These are phyloP conservation scores for Fraxinus angustifolia DNA, from an alignment of 305 asterid genomes.

Conservation along the genomic window DNA sequence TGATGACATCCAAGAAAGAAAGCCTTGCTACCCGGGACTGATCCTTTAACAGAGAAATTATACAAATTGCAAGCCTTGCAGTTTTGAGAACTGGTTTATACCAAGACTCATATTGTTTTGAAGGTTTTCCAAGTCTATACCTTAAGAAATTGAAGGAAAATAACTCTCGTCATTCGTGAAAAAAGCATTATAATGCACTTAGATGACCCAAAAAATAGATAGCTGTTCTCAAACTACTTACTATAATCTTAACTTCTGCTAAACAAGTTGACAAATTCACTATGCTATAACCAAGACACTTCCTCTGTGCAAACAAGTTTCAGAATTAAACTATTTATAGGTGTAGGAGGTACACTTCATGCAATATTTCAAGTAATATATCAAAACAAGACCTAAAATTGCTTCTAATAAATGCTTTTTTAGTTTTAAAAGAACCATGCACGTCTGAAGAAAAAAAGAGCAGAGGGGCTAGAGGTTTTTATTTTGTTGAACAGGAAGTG, in stretches of 20 bases:
- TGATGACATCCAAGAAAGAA: constrained; percentile 79
- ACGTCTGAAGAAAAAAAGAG: not conserved
- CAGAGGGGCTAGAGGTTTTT: not conserved
- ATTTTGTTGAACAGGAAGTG: not conserved
- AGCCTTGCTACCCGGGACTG: constrained; percentile 74
- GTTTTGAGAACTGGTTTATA: constrained; percentile 77
- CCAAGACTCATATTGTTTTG: constrained; percentile 94
- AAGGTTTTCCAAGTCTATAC: constrained; percentile 94
- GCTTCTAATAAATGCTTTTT: not conserved
- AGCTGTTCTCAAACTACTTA: constrained; percentile 3
- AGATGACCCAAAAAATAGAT: not conserved
- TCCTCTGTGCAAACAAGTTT: constrained; percentile 1
- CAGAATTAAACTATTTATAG: not conserved
- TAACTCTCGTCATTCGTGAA: constrained; percentile 7
- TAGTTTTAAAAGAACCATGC: not conserved
- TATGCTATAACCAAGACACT: constrained; percentile 3
- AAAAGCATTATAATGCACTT: constrained; percentile 5
- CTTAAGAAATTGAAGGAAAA: constrained; percentile 41
- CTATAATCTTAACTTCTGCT: constrained; percentile 2
- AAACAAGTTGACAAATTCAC: not conserved
- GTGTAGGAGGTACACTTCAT: constrained; percentile 2
- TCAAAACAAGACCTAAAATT: not conserved
- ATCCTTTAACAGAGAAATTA: constrained; percentile 75
- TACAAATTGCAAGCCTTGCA: constrained; percentile 68
- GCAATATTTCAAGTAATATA: not conserved